phyloP scores from a whole-genome alignment of 2,329 filamentous ascomycete genomes.

The Aspergillus costaricaensis region DNA sequence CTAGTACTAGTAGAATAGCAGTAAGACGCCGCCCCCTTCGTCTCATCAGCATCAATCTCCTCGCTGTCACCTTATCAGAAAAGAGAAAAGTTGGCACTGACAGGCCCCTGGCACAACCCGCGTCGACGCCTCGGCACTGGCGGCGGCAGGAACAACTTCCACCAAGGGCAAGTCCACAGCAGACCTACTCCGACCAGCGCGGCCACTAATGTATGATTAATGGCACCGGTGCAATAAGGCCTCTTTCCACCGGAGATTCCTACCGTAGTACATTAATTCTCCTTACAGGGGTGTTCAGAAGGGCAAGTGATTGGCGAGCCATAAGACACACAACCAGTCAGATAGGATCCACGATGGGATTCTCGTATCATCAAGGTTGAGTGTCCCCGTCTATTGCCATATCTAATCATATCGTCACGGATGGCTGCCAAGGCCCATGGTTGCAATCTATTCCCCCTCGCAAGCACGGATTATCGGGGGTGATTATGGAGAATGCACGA shows the following conservation, averaged over 20 bases:
- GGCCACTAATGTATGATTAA: constrained; percentile 8
- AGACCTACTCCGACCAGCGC: neutral
- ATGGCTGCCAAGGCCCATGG: neutral
- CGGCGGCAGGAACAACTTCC: constrained; percentile 6
- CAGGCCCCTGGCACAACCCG: neutral
- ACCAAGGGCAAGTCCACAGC: neutral
- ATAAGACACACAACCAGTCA: neutral
- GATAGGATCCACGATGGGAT: neutral
- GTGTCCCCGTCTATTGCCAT: neutral
- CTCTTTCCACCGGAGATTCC: neutral
- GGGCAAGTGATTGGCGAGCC: neutral
- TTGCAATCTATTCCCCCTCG: neutral
- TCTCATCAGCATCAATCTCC: neutral
- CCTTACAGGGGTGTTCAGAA: neutral
- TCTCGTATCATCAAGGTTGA: neutral
- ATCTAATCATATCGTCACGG: constrained; percentile 3
- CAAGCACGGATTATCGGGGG: constrained; percentile 1
- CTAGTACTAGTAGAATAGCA: too few species aligned
- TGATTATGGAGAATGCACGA: neutral
- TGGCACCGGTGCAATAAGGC: neutral
- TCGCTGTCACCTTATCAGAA: neutral
- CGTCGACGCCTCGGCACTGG: neutral
- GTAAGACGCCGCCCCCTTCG: neutral
- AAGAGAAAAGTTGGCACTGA: neutral
- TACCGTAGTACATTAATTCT: neutral